Conservation (phyloP, 2,329 filamentous ascomycete species). For the Alternaria dauci region DNA sequence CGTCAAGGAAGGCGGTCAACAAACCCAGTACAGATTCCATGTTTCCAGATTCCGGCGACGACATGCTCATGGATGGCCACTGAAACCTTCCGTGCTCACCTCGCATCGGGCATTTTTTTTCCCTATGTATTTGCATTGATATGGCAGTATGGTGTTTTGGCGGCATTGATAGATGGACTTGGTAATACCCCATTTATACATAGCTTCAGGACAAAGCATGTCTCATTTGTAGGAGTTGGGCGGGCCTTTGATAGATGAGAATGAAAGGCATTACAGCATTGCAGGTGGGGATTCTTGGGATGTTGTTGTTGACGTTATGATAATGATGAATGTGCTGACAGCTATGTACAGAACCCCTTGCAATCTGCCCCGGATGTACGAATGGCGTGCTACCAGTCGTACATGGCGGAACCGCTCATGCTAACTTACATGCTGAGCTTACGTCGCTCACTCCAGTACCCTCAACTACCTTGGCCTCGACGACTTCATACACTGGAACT, state of each 20-base stretch:
- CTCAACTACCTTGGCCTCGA: conserved; percentile 65
- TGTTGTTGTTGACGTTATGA: not conserved
- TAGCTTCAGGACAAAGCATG: conserved; percentile 15
- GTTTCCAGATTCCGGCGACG: conserved; percentile 17
- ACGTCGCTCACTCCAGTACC: conserved; percentile 63
- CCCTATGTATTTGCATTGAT: conserved; percentile 17
- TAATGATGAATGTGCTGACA: not conserved
- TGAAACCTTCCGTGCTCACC: not conserved
- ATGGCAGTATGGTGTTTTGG: conserved; percentile 11
- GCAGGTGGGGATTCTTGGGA: not conserved
- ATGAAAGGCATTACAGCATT: conserved; percentile 3
- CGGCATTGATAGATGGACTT: conserved; percentile 17
- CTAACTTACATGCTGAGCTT: conserved; percentile 34
- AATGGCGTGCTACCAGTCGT: not conserved
- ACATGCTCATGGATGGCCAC: not conserved
- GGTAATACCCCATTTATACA: conserved; percentile 27
- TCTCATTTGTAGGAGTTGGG: conserved; percentile 14
- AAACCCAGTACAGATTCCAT: conserved; percentile 14
- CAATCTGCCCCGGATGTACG: not conserved
- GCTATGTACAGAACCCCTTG: not conserved
- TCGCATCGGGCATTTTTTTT: not conserved
- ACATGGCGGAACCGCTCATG: not conserved
- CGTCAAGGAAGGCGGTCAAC: not conserved
- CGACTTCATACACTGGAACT: conserved; percentile 65
- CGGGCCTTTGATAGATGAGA: conserved; percentile 6